These are phyloP conservation scores for Citrullus mucosospermus DNA, from an alignment of 306 rosid genomes.

Conservation along the genomic window DNA sequence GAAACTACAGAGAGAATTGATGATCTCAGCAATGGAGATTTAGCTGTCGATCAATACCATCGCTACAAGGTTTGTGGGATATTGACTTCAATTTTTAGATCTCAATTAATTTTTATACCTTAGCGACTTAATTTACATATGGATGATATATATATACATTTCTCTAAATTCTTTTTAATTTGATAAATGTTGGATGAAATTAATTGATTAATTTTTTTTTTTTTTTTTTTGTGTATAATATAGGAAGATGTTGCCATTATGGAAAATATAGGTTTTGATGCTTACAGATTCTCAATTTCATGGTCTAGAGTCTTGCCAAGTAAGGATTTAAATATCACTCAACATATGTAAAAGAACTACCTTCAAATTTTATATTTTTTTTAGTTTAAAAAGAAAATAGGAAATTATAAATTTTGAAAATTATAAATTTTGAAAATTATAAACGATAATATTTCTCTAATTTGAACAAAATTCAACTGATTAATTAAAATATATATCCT, in stretches of 20 bases:
- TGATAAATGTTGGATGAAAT: too few species aligned
- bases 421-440: too few species aligned
- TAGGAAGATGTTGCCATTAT: slow-evolving; percentile 68
- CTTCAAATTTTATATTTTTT: slow-evolving; percentile 38
- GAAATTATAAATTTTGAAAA: too few species aligned
- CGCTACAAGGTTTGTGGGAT: neutral
- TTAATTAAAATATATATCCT: too few species aligned
- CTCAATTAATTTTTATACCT: too few species aligned
- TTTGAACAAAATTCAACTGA: too few species aligned
- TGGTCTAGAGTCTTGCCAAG: neutral
- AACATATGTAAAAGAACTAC: slow-evolving; percentile 17
- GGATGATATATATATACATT: too few species aligned
- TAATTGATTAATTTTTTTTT: too few species aligned
- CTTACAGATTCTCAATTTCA: neutral
- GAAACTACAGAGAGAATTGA: slow-evolving; percentile 17
- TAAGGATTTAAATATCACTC: neutral
- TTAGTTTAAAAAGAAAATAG: neutral
- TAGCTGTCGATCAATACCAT: slow-evolving; percentile 27
- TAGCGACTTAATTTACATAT: too few species aligned
- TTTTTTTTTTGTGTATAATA: neutral
- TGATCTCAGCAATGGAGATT: slow-evolving; percentile 26
- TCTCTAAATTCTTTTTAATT: too few species aligned
- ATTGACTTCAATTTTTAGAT: too few species aligned
- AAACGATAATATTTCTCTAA: too few species aligned
- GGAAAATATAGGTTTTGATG: slow-evolving; percentile 6